Conservation (phyloP, 2,329 filamentous ascomycete species). For the Thielaviopsis musarum region DNA sequence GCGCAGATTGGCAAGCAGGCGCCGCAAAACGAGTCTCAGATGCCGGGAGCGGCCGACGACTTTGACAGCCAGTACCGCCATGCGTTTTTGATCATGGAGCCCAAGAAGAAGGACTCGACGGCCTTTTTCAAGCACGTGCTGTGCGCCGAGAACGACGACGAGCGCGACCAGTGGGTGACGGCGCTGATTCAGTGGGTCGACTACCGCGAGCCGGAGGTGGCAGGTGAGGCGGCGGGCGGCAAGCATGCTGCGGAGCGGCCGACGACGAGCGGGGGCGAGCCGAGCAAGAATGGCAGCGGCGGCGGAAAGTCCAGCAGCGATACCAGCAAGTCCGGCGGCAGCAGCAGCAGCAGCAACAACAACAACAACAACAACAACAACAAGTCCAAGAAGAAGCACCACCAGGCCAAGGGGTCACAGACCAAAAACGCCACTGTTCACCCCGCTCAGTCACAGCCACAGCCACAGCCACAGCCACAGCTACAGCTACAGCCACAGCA, state of each 20-base stretch:
- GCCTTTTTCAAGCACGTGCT: slow-evolving; percentile 84
- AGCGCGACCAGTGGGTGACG: slow-evolving; percentile 89
- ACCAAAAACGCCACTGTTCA: neutral
- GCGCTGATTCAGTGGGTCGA: slow-evolving; percentile 81
- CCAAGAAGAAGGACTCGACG: slow-evolving; percentile 85
- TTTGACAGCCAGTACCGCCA: slow-evolving; percentile 89
- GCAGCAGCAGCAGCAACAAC: too few relatives aligned
- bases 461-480: neutral
- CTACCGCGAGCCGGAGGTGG: slow-evolving; percentile 39
- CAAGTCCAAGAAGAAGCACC: slow-evolving; percentile 18
- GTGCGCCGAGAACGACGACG: slow-evolving; percentile 84
- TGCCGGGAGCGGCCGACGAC: slow-evolving; percentile 36
- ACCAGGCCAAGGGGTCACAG: slow-evolving; percentile 16
- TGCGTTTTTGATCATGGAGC: slow-evolving; percentile 85
- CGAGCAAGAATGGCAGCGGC: slow-evolving; percentile 25
- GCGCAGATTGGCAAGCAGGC: slow-evolving; percentile 93
- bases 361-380: too few relatives aligned
- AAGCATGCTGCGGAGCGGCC: slow-evolving; percentile 16
- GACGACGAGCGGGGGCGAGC: slow-evolving; percentile 14
- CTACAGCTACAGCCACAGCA: neutral
- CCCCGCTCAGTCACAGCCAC: too few relatives aligned
- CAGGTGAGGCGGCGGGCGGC: slow-evolving; percentile 25
- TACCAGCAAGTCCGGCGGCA: neutral
- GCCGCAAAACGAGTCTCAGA: slow-evolving; percentile 32
- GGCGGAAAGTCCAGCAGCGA: neutral